These are phyloP conservation scores for Trichophyton simii DNA, from an alignment of 2,329 filamentous ascomycete species.

Conservation along the genomic window DNA sequence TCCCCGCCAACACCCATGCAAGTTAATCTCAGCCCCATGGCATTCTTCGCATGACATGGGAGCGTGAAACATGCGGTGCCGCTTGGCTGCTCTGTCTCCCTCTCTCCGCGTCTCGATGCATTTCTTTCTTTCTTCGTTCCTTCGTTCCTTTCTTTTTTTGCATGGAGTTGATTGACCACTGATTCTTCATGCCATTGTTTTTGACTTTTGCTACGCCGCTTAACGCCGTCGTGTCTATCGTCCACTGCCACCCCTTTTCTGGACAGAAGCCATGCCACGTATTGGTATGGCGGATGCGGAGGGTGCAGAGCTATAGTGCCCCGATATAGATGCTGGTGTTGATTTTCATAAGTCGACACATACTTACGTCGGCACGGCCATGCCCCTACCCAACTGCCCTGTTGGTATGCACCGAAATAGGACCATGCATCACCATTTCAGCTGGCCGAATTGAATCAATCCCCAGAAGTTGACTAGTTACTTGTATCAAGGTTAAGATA, in stretches of 20 bases:
- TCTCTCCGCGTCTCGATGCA: background rate
- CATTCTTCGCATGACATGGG: background rate
- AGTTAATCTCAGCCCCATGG: background rate
- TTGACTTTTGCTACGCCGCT: conserved; percentile 3
- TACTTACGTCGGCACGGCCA: too few relatives aligned
- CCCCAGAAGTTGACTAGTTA: background rate
- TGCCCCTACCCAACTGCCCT: too few relatives aligned
- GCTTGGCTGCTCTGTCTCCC: background rate
- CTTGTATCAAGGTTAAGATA: background rate
- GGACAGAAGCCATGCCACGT: background rate
- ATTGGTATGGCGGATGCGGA: background rate
- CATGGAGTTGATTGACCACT: background rate
- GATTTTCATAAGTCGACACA: too few relatives aligned
- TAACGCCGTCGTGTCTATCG: background rate
- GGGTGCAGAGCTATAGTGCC: background rate
- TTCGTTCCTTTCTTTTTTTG: background rate
- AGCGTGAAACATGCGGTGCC: conserved; percentile 1
- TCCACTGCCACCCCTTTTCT: background rate
- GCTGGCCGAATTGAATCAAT: background rate
- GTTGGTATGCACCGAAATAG: background rate
- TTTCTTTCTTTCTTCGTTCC: background rate
- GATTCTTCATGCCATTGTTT: background rate
- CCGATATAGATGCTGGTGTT: background rate
- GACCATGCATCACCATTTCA: background rate
- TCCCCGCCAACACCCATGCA: background rate